phyloP scores from a whole-genome alignment of 768 basidiomycete genomes.

The Rhodotorula kratochvilovae region DNA sequence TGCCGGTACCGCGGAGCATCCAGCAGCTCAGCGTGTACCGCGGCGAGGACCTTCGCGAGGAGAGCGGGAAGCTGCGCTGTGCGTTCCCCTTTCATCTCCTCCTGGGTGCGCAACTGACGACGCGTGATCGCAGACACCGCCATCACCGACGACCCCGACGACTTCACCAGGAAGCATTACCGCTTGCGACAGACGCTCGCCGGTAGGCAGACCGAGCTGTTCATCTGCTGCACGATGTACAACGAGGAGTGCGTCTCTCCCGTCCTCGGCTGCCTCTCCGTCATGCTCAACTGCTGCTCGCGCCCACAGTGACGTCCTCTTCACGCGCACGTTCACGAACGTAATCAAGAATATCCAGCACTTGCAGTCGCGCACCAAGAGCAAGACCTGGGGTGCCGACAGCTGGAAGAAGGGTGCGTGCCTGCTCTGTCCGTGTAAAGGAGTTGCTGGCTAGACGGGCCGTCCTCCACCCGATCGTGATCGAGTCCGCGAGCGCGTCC shows the following conservation, averaged over 20 bases:
- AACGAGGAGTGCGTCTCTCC: conserved; percentile 44
- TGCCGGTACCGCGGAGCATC: conserved; percentile 76
- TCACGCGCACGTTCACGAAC: conserved; percentile 37
- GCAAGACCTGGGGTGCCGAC: conserved; percentile 47
- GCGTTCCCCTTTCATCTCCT: conserved; percentile 45
- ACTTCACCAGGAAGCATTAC: conserved; percentile 57
- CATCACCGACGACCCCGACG: conserved; percentile 32
- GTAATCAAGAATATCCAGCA: conserved; percentile 48
- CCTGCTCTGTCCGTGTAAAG: no score
- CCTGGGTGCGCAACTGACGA: conserved; percentile 10
- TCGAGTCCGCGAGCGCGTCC: no score
- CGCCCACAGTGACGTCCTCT: conserved; percentile 7
- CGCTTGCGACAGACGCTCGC: conserved; percentile 75
- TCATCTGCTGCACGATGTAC: conserved; percentile 93
- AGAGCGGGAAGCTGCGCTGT: conserved; percentile 59
- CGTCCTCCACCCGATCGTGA: no score
- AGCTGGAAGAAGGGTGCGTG: conserved; percentile 44
- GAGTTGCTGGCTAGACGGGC: no score
- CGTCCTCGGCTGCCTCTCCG: no score
- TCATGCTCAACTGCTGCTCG: not conserved
- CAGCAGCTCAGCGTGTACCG: conserved; percentile 66
- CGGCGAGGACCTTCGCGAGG: conserved; percentile 53
- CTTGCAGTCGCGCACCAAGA: conserved; percentile 41
- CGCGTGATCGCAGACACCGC: conserved; percentile 10
- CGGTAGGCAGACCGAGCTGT: conserved; percentile 74